Conservation (phyloP, 2,329 filamentous ascomycete genomes). For the Neocatenulostroma microsporum region DNA sequence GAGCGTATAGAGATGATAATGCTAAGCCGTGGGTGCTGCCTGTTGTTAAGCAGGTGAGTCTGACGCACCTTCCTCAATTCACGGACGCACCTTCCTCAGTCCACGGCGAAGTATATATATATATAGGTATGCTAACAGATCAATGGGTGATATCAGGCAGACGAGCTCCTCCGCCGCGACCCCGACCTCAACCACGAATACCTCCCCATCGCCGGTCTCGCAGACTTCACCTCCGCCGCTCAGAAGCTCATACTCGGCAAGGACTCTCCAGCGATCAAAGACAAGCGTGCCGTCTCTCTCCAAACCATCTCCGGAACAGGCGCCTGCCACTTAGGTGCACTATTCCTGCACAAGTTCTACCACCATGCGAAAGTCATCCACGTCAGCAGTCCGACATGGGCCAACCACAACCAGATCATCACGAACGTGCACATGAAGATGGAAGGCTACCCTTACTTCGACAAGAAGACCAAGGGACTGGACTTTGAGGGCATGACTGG, state of each 20-base stretch:
- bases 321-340: constrained; percentile 82
- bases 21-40: constrained; percentile 97
- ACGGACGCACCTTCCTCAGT: not conserved
- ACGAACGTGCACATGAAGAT: constrained; percentile 73
- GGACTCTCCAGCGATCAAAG: constrained; percentile 70
- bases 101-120: no score
- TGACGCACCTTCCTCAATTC: constrained; percentile 14
- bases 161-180: constrained; percentile 79
- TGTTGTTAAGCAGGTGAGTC: constrained; percentile 92
- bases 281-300: constrained; percentile 72
- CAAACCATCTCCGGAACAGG: constrained; percentile 98
- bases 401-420: constrained; percentile 98
- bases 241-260: constrained; percentile 80
- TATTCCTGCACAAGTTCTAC: constrained; percentile 94
- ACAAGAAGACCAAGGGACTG: constrained; percentile 76
- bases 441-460: constrained; percentile 89
- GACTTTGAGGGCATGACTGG: constrained; percentile 84
- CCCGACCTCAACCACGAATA: constrained; percentile 96
- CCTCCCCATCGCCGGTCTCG: constrained; percentile 84
- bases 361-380: constrained; percentile 62
- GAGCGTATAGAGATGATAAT: constrained; percentile 89
- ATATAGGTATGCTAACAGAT: constrained; percentile 3
- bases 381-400: constrained; percentile 93
- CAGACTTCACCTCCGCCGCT: constrained; percentile 78
- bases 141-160: constrained; percentile 54